Evolutionary conservation across 345 rosid genomes (phyloP), one percentile per base, ranked within the genome.

Genomic region (Eucalyptus caleyi): DNA sequence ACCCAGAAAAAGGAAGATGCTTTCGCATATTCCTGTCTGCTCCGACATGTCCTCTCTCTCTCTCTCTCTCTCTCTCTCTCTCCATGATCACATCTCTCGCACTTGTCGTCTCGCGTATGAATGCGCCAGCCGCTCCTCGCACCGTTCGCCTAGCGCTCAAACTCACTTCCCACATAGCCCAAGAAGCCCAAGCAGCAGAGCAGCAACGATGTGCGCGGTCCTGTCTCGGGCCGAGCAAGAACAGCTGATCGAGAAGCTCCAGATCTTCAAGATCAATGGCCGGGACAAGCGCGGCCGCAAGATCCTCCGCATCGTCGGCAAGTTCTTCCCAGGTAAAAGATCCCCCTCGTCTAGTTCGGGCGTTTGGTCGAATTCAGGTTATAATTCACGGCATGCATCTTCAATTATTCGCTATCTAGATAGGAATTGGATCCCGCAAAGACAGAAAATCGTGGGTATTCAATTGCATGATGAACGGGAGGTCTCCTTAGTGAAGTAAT

Each of bases 231-330:
- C 83, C 15, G 94, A 93, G 27, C 93, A 93, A 67, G 88, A 90
- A 40, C 91, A 86, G 51, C 93, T 92, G 65, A 53, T 93, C 30
- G 94, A 92, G 24, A 92, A 94, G 91, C 93, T 92, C 50, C 87
- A 92, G 26, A 87, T 91, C 53, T 92, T 94, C 94, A 92, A 89
- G 91, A 65, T 94, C 89, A 92, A 92, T 88, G 95, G 96, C 88
- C 88, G 94, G 27, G 95, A 93, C 62, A 94, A 90, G 82, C 93
- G 83, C n/a, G 94, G 94, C 86, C 94, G 89, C 30, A 91, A 89
- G 50, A 89, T 94, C 67, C 93, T 95, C 87, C 92, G 82, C 87
- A 65, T 94, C 89, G 81, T 93, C 90, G 95, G 94, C 77, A 93
- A 92, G 72, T 56, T 88, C 89, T 94, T 94, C 89, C 93, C 94